Conservation (phyloP, 31 red algal genomes). For the Porphyra umbilicalis region DNA sequence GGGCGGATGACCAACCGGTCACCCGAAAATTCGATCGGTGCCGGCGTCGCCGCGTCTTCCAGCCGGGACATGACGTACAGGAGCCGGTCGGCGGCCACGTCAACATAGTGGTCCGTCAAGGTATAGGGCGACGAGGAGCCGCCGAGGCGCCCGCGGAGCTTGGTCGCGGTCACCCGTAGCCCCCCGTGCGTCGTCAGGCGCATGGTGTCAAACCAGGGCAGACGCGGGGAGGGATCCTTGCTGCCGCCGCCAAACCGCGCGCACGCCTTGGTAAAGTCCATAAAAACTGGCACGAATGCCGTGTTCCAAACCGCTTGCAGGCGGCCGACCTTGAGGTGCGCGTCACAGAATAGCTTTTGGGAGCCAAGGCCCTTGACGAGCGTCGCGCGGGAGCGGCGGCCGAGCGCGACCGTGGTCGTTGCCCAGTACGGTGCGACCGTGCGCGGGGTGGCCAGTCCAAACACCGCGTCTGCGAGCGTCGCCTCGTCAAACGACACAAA, state of each 20-base stretch:
- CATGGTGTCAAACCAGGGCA: constrained; percentile 67
- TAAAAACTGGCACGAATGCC: constrained; percentile 44
- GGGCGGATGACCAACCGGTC: constrained; percentile 18
- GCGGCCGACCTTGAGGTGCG: constrained; percentile 45
- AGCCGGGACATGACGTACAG: neutral
- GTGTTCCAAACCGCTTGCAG: constrained; percentile 59
- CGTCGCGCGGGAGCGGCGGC: constrained; percentile 19
- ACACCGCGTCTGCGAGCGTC: constrained; percentile 3
- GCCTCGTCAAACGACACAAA: constrained; percentile 37
- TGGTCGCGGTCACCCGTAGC: constrained; percentile 40
- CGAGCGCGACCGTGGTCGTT: constrained; percentile 49
- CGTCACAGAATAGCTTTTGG: constrained; percentile 44
- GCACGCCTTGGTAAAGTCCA: constrained; percentile 45
- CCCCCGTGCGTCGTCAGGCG: constrained; percentile 56
- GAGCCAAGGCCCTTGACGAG: constrained; percentile 32
- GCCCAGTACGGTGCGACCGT: constrained; percentile 44
- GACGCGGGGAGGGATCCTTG: constrained; percentile 59
- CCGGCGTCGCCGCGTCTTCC: neutral
- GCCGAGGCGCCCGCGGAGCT: constrained; percentile 38
- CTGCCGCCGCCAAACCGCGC: constrained; percentile 48
- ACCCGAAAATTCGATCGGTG: neutral
- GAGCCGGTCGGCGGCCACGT: constrained; percentile 33
- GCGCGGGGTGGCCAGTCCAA: constrained; percentile 41
- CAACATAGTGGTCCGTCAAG: constrained; percentile 46
- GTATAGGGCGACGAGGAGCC: constrained; percentile 64